Base-by-base conservation (phyloP, 2,329 filamentous ascomycete species). In the Ilyonectria mors-panacis region DNA sequence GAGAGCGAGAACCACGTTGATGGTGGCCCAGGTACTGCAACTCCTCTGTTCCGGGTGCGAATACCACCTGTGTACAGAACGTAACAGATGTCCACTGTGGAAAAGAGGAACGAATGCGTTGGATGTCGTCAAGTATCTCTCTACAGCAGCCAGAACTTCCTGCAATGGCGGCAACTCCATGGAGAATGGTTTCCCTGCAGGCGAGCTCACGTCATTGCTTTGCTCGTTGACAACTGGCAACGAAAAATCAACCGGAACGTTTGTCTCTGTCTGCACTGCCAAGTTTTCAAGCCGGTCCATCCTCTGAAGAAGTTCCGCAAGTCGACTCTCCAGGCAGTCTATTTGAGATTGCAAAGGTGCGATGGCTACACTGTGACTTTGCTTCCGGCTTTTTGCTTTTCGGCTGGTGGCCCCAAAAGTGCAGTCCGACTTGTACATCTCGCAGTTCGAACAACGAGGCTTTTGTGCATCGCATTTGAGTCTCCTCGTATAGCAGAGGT, bases 61-160 rank as follows among this genome's bases (percentile, higher is more conserved):
- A 26, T 70, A 74, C 66, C 66, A 73, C 2, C 55, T 57, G 26
- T 58, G 42, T 12, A 74, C 60, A 47, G 66, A 65, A 8, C 63
- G 63, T 35, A 67, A 69, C 65, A 74, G 68, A 5, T 21, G 21
- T 0, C 59, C 6, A 47, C 68, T 51, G 19, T 69, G 35, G 58
- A 73, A 75, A 6, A 75, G 45, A 3, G 73, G 73, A 10, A 71
- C 59, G 13, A 65, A 57, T 2, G 56, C 28, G 62, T 73, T 75
- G 63, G 56, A 63, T 8, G 63, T 58, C 7, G 39, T 21, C 37
- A 75, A 70, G 59, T 69, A 73, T 7, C 28, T 33, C 21, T 70
- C 57, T 10, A 75, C 51, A 1, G 62, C 48, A 6, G 64, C 63
- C 33, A 65, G 51, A 26, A 71, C 58, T 23, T n/a, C 15, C 8